Conservation (phyloP, 768 basidiomycete genomes). For the Pleurotus eryngii region DNA sequence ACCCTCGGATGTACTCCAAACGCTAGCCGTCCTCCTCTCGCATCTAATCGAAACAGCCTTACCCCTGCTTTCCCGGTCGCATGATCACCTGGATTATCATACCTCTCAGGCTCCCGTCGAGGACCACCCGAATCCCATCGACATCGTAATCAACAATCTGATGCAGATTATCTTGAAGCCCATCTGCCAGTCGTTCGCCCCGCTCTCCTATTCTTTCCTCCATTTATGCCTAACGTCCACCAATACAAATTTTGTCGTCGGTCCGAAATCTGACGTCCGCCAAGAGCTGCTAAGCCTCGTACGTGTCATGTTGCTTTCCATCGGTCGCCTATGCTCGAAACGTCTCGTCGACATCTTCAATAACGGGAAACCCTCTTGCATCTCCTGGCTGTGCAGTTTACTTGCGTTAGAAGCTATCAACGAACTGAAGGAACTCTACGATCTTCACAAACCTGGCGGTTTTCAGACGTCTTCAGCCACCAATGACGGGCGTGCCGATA, state of each 20-base stretch:
- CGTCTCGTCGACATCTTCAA: too few relatives aligned
- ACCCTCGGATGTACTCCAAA: slow-evolving; percentile 16
- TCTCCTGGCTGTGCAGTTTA: slow-evolving; percentile 17
- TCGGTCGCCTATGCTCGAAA: not conserved
- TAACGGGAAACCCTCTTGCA: not conserved
- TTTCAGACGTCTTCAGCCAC: not conserved
- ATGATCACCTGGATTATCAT: not conserved
- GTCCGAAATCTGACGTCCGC: slow-evolving; percentile 22
- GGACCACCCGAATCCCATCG: slow-evolving; percentile 12
- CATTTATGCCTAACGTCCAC: slow-evolving; percentile 11
- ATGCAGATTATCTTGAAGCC: slow-evolving; percentile 19
- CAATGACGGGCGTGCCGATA: slow-evolving; percentile 5
- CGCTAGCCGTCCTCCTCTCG: slow-evolving; percentile 13
- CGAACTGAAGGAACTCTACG: slow-evolving; percentile 31
- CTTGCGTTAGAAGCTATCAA: slow-evolving; percentile 36
- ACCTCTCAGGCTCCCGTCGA: not conserved
- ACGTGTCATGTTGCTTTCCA: slow-evolving; percentile 17
- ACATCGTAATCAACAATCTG: slow-evolving; percentile 9
- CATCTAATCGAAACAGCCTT: slow-evolving; percentile 16
- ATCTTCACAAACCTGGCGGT: not conserved
- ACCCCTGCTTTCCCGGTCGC: slow-evolving; percentile 12
- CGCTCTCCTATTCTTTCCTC: slow-evolving; percentile 19
- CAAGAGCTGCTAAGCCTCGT: slow-evolving; percentile 25
- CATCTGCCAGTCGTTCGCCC: slow-evolving; percentile 24
- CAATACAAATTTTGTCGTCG: not conserved